phyloP scores from a whole-genome alignment of 1,284 basidiomycete species.

The Hypsizygus ulmarius region DNA sequence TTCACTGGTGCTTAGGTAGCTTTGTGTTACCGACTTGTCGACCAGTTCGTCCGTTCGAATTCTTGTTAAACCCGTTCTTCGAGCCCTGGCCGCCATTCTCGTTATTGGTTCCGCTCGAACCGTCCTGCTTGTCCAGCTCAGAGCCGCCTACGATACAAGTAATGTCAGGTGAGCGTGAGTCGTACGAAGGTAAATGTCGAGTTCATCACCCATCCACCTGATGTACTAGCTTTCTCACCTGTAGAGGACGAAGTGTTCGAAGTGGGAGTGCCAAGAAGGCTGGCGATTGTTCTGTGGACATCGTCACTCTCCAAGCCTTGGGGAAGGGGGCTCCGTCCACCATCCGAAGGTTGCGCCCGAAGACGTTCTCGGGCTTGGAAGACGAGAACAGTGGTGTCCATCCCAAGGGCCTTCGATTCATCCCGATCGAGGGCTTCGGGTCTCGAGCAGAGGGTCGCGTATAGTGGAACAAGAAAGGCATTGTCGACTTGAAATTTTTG shows the following conservation, averaged over 20 bases:
- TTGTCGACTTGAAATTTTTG: slow-evolving; percentile 29
- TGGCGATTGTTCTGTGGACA: slow-evolving; percentile 19
- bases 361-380: slow-evolving; percentile 43
- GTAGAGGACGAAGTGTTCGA: slow-evolving; percentile 4
- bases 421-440: slow-evolving; percentile 39
- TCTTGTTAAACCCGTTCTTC: not conserved
- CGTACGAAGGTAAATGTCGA: not conserved
- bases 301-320: slow-evolving; percentile 21
- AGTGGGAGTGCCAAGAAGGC: slow-evolving; percentile 8
- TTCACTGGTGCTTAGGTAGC: not conserved
- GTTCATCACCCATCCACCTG: not conserved
- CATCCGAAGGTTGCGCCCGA: slow-evolving; percentile 32
- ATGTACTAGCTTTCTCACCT: slow-evolving; percentile 4
- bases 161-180: not conserved
- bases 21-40: slow-evolving; percentile 11
- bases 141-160: slow-evolving; percentile 1
- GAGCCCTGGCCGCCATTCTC: not conserved
- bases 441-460: slow-evolving; percentile 25
- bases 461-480: slow-evolving; percentile 21
- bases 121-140: slow-evolving; percentile 1
- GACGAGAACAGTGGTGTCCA: slow-evolving; percentile 40
- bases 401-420: slow-evolving; percentile 42
- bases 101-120: not conserved
- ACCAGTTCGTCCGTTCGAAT: slow-evolving; percentile 17
- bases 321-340: slow-evolving; percentile 26